phyloP scores from a whole-genome alignment of 331 rosid genomes.

The Arachis monticola region DNA sequence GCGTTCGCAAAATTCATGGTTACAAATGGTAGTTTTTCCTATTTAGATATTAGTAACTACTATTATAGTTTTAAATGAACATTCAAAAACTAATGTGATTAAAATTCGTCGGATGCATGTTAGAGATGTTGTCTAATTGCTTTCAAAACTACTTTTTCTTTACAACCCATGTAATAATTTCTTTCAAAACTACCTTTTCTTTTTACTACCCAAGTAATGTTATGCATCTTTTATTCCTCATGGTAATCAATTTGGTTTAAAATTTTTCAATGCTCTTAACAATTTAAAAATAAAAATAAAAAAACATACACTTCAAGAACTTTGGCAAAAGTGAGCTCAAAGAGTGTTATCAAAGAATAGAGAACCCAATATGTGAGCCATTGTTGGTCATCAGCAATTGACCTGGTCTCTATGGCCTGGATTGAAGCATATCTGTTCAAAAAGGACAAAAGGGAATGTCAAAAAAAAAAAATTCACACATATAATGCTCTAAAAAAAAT shows the following conservation, averaged over 20 bases:
- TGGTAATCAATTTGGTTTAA: neutral
- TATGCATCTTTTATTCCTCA: neutral
- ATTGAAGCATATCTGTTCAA: slow-evolving; percentile 74
- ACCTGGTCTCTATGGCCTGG: slow-evolving; percentile 85
- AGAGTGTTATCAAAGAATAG: slow-evolving; percentile 81
- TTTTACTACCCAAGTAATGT: neutral
- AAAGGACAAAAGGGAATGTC: neutral
- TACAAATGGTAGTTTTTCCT: no score
- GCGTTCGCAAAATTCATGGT: no score
- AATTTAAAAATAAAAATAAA: neutral
- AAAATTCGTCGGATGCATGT: neutral
- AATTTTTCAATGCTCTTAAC: neutral
- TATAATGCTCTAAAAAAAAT: neutral
- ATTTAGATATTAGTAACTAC: neutral
- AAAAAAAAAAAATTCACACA: neutral
- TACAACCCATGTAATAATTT: neutral
- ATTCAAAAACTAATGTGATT: neutral
- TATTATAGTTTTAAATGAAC: no score
- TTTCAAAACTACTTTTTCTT: neutral
- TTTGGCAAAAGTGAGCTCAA: slow-evolving; percentile 93
- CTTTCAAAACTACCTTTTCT: neutral
- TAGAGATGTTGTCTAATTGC: neutral
- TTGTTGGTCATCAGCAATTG: slow-evolving; percentile 80
- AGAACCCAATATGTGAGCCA: slow-evolving; percentile 99
- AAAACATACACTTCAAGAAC: slow-evolving; percentile 68